Conservation (phyloP, 106 monocot genomes). For the Dioscorea alata region DNA sequence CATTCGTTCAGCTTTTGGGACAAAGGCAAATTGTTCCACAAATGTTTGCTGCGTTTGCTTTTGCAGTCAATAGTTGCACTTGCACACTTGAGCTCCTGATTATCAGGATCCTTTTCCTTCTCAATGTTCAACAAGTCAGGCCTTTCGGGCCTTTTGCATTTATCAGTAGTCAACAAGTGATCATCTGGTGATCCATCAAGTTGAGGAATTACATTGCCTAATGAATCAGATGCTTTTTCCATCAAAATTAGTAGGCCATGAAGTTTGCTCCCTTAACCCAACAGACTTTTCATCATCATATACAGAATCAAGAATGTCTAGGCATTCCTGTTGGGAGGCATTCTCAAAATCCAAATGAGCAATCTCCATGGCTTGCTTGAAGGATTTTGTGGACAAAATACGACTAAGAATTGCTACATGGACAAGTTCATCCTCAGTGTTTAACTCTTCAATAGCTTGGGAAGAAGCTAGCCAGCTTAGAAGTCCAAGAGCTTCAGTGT, state of each 20-base stretch:
- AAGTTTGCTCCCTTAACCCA: constrained; percentile 18
- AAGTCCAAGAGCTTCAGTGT: constrained; percentile 68
- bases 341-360: constrained; percentile 76
- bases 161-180: constrained; percentile 14
- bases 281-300: constrained; percentile 22
- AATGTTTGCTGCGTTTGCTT: constrained; percentile 22
- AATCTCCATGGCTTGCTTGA: constrained; percentile 47
- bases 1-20: constrained; percentile 16
- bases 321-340: constrained; percentile 85
- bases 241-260: constrained; percentile 5
- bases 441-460: constrained; percentile 67
- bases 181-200: constrained; percentile 79
- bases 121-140: constrained; percentile 13
- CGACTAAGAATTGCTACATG: constrained; percentile 72
- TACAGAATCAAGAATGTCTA: constrained; percentile 89
- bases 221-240: constrained; percentile 17
- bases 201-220: constrained; percentile 54
- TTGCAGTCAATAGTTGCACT: constrained; percentile 11
- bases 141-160: constrained; percentile 8
- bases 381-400: constrained; percentile 43
- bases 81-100: constrained; percentile 1
- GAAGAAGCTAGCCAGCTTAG: constrained; percentile 89
- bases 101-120: constrained; percentile 5
- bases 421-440: constrained; percentile 64
- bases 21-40: constrained; percentile 62